These are phyloP conservation scores for Curvularia sp. DNA, from an alignment of 2,329 filamentous ascomycete genomes.

Conservation along the genomic window DNA sequence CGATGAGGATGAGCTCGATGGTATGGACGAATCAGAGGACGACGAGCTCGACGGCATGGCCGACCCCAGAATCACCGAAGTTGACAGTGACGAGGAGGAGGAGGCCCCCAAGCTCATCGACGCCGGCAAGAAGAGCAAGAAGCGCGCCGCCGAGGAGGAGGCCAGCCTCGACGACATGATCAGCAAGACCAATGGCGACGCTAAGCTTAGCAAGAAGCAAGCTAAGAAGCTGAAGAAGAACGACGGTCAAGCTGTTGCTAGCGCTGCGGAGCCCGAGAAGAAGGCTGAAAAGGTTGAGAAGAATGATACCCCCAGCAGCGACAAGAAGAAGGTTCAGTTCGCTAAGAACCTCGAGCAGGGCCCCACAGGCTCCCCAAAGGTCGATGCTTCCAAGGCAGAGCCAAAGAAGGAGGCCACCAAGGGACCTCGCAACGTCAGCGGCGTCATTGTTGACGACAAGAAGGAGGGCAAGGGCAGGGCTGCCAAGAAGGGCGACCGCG, in stretches of 20 bases:
- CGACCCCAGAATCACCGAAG: constrained; percentile 82
- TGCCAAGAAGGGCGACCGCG: constrained; percentile 87
- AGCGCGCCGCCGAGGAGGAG: constrained; percentile 75
- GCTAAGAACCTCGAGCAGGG: constrained; percentile 99
- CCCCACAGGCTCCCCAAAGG: constrained; percentile 68
- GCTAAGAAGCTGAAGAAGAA: constrained; percentile 99
- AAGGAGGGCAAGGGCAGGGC: constrained; percentile 84
- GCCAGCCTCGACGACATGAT: constrained; percentile 81
- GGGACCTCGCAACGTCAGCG: constrained; percentile 77
- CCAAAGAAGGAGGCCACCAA: constrained; percentile 62
- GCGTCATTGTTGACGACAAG: constrained; percentile 94
- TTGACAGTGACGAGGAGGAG: constrained; percentile 76
- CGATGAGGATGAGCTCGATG: constrained; percentile 76
- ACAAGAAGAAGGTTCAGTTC: constrained; percentile 95
- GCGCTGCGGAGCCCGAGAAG: constrained; percentile 60
- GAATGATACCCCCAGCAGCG: constrained; percentile 55
- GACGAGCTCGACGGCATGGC: constrained; percentile 66
- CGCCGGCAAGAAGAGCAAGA: constrained; percentile 72
- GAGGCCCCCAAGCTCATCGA: constrained; percentile 63
- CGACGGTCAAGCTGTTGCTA: constrained; percentile 79
- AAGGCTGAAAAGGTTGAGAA: constrained; percentile 60
- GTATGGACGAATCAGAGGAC: constrained; percentile 58
- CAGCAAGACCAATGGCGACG: constrained; percentile 72
- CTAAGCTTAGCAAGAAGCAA: constrained; percentile 93
- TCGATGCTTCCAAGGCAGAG: constrained; percentile 49